Conservation (phyloP, 257 asterid genomes). For the Echites panduratus region DNA sequence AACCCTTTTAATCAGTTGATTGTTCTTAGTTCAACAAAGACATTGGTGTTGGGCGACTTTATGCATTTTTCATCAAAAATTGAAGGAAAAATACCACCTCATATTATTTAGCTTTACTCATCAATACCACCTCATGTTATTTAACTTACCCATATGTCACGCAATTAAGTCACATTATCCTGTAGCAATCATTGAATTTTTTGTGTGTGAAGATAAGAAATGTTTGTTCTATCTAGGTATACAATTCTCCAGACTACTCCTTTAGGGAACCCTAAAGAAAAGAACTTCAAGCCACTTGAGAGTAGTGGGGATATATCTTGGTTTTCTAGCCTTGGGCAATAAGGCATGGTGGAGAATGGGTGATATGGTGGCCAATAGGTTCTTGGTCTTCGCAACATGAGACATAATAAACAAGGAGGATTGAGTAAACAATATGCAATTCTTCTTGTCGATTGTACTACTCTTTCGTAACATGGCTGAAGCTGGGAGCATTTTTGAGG, state of each 20-base stretch:
- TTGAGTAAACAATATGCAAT: background rate
- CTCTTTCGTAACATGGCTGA: background rate
- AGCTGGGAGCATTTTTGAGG: background rate
- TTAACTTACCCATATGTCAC: background rate
- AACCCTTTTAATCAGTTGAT: background rate
- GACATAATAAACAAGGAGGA: background rate
- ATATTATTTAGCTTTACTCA: too few relatives aligned
- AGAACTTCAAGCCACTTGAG: background rate
- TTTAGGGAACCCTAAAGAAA: background rate
- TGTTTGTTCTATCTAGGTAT: background rate
- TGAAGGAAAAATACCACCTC: background rate
- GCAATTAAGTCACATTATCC: background rate
- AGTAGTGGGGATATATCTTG: background rate
- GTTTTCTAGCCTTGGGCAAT: background rate
- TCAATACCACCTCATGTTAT: background rate
- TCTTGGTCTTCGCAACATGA: background rate
- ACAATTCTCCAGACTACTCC: background rate
- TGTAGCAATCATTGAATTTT: background rate
- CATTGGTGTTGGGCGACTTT: background rate
- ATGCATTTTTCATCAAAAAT: background rate
- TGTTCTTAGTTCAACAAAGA: slow-evolving; percentile 1
- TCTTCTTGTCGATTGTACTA: background rate
- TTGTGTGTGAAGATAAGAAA: background rate
- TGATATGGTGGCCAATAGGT: background rate
- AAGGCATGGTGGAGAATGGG: background rate